These are phyloP conservation scores for Gossypium sturtianum DNA, from an alignment of 345 rosid species.

Conservation along the genomic window DNA sequence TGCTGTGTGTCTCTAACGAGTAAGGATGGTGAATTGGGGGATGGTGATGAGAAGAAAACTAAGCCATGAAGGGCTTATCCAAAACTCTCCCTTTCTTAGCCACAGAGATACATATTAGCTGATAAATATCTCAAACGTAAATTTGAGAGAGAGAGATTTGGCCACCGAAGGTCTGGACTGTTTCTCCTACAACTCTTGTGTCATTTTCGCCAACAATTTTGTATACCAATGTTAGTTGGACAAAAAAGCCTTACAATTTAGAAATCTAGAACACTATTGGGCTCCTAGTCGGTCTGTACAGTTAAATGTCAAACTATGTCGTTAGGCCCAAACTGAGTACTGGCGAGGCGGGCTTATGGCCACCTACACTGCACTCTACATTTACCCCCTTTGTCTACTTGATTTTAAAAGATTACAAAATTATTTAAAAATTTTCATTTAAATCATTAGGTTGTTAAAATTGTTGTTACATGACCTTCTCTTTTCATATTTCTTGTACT, in stretches of 20 bases:
- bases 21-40: background rate
- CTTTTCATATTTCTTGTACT: too few relatives aligned
- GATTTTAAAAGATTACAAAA: too few relatives aligned
- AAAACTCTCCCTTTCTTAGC: slow-evolving; percentile 1
- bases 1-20: too few relatives aligned
- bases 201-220: background rate
- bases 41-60: background rate
- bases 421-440: too few relatives aligned
- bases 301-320: background rate
- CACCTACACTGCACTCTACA: background rate
- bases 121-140: background rate
- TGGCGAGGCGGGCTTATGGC: background rate
- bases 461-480: too few relatives aligned
- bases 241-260: background rate
- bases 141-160: background rate
- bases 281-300: background rate
- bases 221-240: too few relatives aligned
- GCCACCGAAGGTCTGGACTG: background rate
- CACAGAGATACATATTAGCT: background rate
- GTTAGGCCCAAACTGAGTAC: background rate
- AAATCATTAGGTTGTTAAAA: too few relatives aligned
- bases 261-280: background rate
- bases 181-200: background rate
- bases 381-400: too few relatives aligned
- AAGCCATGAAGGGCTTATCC: slow-evolving; percentile 15